Base-by-base conservation (phyloP, 1,284 basidiomycete genomes). In the Chalciporus sp. region DNA sequence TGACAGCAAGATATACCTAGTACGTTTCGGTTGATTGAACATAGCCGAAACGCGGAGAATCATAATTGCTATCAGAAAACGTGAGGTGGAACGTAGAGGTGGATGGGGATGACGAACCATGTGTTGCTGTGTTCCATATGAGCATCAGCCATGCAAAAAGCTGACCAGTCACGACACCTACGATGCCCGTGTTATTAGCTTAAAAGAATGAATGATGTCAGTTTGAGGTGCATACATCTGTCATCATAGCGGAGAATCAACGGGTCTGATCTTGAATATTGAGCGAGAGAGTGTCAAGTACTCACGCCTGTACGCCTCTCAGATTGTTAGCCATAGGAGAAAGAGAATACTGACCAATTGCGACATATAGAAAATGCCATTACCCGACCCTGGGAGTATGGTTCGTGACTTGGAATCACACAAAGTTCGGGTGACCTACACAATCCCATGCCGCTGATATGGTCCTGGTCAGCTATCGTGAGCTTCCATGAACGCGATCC, bases 11-110 rank as follows among this genome's bases (percentile, higher is more conserved):
- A 53, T 43, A 1, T 35, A 39, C 23, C 11, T 50, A 8, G 17
- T 27, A 35, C 26, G 49, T 42, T 35, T 48, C 0, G 51, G 49
- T 33, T 44, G 20, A 8, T 33, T 10, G 41, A 57, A 59, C 58
- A 61, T 60, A 20, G 20, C 58, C 4, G 51, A 48, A 9, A 53
- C 51, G 37, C 50, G 48, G 14, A 60, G 23, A 41, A 59, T 49
- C 55, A 59, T 61, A 23, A 59, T 59, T 10, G 20, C 58, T 59
- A 16, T n/a, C 23, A 6, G 27, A 9, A 6, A 27, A 3, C 14
- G 20, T 17, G 28, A 33, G 27, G 16, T 7, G 33, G 7, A 10
- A 19, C 11, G 1, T 7, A 19, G 11, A 20, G 26, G n/a, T n/a
- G 5, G 26, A 0, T 7, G 1, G 7, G 28, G 12, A 17, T 28